These are phyloP conservation scores for Lichtheimia corymbifera DNA, from an alignment of 371 early-diverging fungal genomes.

Conservation along the genomic window DNA sequence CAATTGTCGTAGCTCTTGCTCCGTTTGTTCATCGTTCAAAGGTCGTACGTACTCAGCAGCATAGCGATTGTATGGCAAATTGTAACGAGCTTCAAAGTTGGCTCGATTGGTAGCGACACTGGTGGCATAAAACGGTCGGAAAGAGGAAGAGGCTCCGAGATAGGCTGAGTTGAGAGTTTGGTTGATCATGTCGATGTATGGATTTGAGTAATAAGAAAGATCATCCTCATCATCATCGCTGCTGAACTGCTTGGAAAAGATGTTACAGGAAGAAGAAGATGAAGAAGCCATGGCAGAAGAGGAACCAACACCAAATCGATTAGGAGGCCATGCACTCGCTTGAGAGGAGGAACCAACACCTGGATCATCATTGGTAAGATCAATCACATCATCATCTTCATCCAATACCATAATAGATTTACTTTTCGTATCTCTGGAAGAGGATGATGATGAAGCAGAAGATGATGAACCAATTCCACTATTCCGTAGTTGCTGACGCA, in stretches of 20 bases:
- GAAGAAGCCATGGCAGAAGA: not conserved
- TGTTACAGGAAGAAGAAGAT: not conserved
- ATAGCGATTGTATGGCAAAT: conserved; percentile 1
- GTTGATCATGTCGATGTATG: too few species aligned
- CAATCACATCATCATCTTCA: conserved; percentile 17
- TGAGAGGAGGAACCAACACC: not conserved
- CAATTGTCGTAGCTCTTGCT: conserved; percentile 44
- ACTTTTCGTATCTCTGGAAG: not conserved
- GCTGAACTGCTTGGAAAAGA: too few species aligned
- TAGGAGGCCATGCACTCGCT: not conserved
- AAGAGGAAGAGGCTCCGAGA: not conserved
- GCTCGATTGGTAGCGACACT: not conserved
- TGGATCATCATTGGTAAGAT: conserved; percentile 11
- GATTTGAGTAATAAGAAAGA: too few species aligned
- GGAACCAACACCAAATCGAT: too few species aligned
- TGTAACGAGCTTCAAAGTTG: not conserved
- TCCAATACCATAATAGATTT: not conserved
- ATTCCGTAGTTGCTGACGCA: too few species aligned
- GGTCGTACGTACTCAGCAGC: not conserved
- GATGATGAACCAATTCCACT: not conserved
- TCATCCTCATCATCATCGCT: too few species aligned
- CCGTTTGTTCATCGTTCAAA: conserved; percentile 17
- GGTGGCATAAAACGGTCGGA: too few species aligned
- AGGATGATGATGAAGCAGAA: not conserved
- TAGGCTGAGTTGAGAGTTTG: not conserved